A percentile compares a stretch with the other conserved stretches of the same genome.
phyloP scores from a whole-genome alignment of 116 monocot genomes.

The Cymodocea nodosa region DNA sequence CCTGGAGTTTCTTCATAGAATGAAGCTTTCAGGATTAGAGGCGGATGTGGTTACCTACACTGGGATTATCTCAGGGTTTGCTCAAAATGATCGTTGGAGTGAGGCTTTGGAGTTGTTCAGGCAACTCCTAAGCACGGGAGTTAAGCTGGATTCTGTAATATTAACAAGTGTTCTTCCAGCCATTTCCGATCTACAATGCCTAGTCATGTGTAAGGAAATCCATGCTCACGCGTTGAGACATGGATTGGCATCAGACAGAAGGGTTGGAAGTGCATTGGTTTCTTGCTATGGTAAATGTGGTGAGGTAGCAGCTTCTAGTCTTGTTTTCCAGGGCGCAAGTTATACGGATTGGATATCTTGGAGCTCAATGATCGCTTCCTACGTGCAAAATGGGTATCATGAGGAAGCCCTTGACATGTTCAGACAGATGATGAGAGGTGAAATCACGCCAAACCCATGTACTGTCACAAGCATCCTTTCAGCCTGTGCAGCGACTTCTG shows the following conservation, averaged over 20 bases:
- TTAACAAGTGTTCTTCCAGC: slow-evolving; percentile 48
- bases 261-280: slow-evolving; percentile 51
- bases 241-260: slow-evolving; percentile 23
- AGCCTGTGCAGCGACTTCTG: slow-evolving; percentile 30
- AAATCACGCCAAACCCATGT: slow-evolving; percentile 17
- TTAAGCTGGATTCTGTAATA: slow-evolving; percentile 34
- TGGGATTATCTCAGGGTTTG: slow-evolving; percentile 50
- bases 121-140: slow-evolving; percentile 21
- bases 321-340: slow-evolving; percentile 19
- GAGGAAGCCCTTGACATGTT: slow-evolving; percentile 23
- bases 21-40: slow-evolving; percentile 23
- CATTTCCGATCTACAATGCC: slow-evolving; percentile 10
- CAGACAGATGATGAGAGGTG: slow-evolving; percentile 18
- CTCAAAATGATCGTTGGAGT: slow-evolving; percentile 17
- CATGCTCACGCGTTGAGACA: slow-evolving; percentile 32
- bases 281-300: slow-evolving; percentile 36
- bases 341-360: slow-evolving; percentile 50
- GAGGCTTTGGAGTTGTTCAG: slow-evolving; percentile 31
- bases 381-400: slow-evolving; percentile 29
- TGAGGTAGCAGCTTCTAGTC: slow-evolving; percentile 9
- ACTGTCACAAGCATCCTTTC: slow-evolving; percentile 41
- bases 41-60: slow-evolving; percentile 50
- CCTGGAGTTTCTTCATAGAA: slow-evolving; percentile 29
- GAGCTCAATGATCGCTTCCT: slow-evolving; percentile 52
- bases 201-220: slow-evolving; percentile 31